Evolutionary conservation across 371 early-diverging fungal genomes (phyloP).

Genomic region (Funneliformis caledonium): DNA sequence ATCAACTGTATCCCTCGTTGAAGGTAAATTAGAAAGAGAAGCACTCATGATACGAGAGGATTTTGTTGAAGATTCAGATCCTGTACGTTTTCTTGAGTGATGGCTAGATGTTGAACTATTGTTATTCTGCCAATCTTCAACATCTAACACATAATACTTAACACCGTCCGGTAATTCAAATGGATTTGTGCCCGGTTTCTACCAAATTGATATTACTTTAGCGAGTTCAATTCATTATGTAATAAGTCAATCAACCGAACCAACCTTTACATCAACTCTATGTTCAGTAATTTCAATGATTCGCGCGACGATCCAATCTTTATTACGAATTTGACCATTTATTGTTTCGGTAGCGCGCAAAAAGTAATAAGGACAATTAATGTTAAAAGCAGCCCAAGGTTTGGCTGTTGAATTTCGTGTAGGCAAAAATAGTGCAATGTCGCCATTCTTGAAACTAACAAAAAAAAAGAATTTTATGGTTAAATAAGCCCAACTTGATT

Average conservation of each 20-base stretch:
- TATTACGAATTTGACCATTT: slow-evolving; percentile 51
- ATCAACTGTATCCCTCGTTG: not conserved
- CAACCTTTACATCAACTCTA: slow-evolving; percentile 50
- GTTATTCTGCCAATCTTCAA: slow-evolving; percentile 53
- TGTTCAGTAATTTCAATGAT: slow-evolving; percentile 64
- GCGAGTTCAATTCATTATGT: not conserved
- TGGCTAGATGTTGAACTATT: not conserved
- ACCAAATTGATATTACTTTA: slow-evolving; percentile 33
- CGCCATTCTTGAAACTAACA: slow-evolving; percentile 68
- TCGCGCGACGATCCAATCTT: slow-evolving; percentile 75
- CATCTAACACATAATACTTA: slow-evolving; percentile 64
- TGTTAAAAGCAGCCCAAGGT: slow-evolving; percentile 84
- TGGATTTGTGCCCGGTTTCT: slow-evolving; percentile 58
- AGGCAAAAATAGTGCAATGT: slow-evolving; percentile 76
- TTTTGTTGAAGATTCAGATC: not conserved
- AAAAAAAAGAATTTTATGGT: not conserved
- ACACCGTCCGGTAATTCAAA: slow-evolving; percentile 68
- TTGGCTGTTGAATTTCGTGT: slow-evolving; percentile 72
- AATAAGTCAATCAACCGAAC: not conserved
- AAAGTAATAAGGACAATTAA: slow-evolving; percentile 78
- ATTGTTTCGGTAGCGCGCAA: slow-evolving; percentile 58
- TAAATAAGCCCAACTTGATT: not conserved
- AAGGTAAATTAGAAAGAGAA: not conserved
- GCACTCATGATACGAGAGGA: not conserved
- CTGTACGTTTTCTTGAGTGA: not conserved